Conservation (phyloP, 192 early-diverging fungal genomes). For the Gryganskiella cystojenkinii region DNA sequence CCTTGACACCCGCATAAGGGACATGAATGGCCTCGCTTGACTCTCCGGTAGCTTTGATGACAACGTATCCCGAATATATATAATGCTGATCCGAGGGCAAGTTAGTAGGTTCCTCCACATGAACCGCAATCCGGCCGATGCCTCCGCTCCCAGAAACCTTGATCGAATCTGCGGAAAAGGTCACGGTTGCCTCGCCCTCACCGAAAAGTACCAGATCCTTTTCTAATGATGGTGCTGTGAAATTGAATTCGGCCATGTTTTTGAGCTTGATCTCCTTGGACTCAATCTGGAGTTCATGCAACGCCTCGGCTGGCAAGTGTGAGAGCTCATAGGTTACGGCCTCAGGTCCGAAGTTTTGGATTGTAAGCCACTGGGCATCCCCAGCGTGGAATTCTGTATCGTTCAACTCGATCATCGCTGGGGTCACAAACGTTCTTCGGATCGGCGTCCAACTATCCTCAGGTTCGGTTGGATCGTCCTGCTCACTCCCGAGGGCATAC, state of each 20-base stretch:
- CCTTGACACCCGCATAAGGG: constrained; percentile 46
- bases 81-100: constrained; percentile 17
- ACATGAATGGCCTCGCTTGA: constrained; percentile 12
- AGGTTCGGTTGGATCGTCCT: not conserved
- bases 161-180: constrained; percentile 18
- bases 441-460: not conserved
- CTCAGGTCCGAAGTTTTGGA: constrained; percentile 51
- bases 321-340: constrained; percentile 30
- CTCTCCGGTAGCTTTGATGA: not conserved
- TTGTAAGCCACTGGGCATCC: constrained; percentile 24
- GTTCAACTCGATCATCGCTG: constrained; percentile 28
- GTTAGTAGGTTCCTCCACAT: constrained; percentile 40
- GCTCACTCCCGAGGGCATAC: not conserved
- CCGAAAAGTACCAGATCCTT: constrained; percentile 13
- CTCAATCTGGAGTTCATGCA: constrained; percentile 46
- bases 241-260: constrained; percentile 12
- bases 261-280: constrained; percentile 15
- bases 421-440: constrained; percentile 10
- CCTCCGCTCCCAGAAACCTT: constrained; percentile 23
- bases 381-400: constrained; percentile 13
- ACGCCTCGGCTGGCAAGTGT: constrained; percentile 49
- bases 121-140: constrained; percentile 26
- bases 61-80: constrained; percentile 35
- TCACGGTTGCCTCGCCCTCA: constrained; percentile 33
- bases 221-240: not conserved